phyloP scores from a whole-genome alignment of 73 alveolate genomes.

The Tetrahymena malaccensis region DNA sequence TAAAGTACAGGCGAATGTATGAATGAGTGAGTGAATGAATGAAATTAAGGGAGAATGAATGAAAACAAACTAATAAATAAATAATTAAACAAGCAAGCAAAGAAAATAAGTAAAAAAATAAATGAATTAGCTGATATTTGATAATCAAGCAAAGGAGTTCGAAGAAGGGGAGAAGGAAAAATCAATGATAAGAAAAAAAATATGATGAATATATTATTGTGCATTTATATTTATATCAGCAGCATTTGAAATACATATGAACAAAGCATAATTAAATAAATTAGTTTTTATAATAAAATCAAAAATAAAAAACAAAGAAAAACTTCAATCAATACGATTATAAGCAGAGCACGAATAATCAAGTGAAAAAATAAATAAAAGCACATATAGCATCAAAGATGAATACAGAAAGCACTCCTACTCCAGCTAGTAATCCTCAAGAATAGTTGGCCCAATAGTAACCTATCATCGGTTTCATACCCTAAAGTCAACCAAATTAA shows the following conservation, averaged over 20 bases:
- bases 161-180: neutral
- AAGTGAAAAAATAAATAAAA: neutral
- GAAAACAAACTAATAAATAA: neutral
- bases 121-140: neutral
- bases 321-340: neutral
- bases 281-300: neutral
- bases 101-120: neutral
- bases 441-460: neutral
- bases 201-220: neutral
- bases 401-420: neutral
- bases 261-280: neutral
- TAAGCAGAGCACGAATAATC: neutral
- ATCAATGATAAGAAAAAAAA: neutral
- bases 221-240: neutral
- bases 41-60: neutral
- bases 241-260: neutral
- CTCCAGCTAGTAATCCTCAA: neutral
- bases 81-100: neutral
- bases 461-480: neutral
- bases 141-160: neutral
- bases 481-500: neutral
- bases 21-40: neutral
- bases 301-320: neutral
- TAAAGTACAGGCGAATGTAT: no score
- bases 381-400: neutral